These are phyloP conservation scores for Arachnopeziza araneosa DNA, from an alignment of 2,329 filamentous ascomycete genomes.

Conservation along the genomic window DNA sequence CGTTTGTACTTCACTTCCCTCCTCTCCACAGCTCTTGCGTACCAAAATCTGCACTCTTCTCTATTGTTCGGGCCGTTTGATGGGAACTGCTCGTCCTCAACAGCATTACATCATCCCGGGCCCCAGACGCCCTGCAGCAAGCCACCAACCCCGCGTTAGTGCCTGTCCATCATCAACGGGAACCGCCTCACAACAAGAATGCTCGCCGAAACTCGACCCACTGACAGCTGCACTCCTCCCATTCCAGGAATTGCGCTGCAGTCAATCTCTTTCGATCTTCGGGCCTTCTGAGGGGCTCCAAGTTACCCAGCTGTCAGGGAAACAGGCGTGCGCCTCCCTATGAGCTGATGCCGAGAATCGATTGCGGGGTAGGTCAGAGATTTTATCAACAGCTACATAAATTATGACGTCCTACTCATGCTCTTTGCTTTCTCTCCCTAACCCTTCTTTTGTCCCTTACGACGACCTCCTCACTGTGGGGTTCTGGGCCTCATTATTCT, in stretches of 20 bases:
- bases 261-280: not conserved
- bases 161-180: not conserved
- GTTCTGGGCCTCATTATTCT: constrained; percentile 12
- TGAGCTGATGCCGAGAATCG: not conserved
- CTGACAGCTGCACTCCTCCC: not conserved
- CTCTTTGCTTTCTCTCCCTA: not conserved
- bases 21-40: not conserved
- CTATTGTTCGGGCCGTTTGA: not conserved
- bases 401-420: not conserved
- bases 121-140: not conserved
- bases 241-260: not conserved
- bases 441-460: not conserved
- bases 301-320: not conserved
- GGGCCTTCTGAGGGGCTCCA: not conserved
- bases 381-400: not conserved
- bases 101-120: not conserved
- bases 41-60: not conserved
- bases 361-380: not conserved
- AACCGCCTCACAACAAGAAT: not conserved
- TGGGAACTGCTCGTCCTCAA: not conserved
- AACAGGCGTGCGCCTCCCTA: not conserved
- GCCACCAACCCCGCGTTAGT: not conserved
- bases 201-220: not conserved
- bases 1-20: not conserved
- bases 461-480: not conserved